These are phyloP conservation scores for Kockiozyma suomiensis DNA, from an alignment of 805 yeast genomes.

Conservation along the genomic window DNA sequence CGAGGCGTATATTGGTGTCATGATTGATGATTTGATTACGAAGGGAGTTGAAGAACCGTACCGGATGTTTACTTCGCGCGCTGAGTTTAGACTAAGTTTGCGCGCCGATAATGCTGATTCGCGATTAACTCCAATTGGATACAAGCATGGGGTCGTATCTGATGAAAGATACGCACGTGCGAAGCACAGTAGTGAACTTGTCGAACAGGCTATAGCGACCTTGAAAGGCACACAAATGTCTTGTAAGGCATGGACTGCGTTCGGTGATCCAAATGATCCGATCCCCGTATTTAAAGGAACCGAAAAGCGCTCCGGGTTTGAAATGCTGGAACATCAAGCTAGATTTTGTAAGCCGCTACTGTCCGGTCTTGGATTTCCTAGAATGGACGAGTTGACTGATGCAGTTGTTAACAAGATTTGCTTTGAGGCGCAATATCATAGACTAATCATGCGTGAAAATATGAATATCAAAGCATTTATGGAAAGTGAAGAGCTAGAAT, in stretches of 20 bases:
- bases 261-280: constrained; percentile 34
- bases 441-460: constrained; percentile 72
- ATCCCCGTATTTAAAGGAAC: constrained; percentile 58
- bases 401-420: constrained; percentile 63
- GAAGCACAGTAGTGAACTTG: constrained; percentile 48
- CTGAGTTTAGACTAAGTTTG: constrained; percentile 87
- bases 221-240: constrained; percentile 53
- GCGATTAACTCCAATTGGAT: constrained; percentile 73
- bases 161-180: constrained; percentile 58
- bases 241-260: constrained; percentile 62
- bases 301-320: constrained; percentile 65
- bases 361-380: constrained; percentile 45
- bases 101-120: constrained; percentile 94
- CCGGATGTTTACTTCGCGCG: constrained; percentile 95
- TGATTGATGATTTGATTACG: constrained; percentile 90
- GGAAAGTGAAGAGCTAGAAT: constrained; percentile 73
- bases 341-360: constrained; percentile 36
- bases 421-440: constrained; percentile 81
- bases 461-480: constrained; percentile 73
- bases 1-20: constrained; percentile 89
- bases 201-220: constrained; percentile 50
- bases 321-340: constrained; percentile 62
- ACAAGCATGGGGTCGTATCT: constrained; percentile 65
- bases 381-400: constrained; percentile 44
- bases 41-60: constrained; percentile 97